phyloP scores from a whole-genome alignment of 257 asterid genomes.

The Datura wrightii region DNA sequence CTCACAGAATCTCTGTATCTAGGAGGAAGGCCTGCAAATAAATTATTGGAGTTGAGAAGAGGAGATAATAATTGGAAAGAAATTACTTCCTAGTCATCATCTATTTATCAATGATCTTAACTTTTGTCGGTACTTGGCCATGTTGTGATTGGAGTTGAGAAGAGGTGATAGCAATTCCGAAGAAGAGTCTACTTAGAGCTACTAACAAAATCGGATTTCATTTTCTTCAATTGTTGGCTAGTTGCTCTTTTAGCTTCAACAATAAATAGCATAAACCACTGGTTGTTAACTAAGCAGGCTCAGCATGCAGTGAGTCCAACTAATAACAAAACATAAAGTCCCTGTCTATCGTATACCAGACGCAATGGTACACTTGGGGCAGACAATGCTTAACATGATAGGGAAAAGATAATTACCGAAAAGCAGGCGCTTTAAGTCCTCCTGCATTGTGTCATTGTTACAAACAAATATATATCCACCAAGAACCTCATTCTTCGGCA shows the following conservation, averaged over 20 bases:
- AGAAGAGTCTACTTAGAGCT: neutral
- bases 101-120: neutral
- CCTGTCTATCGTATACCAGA: neutral
- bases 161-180: neutral
- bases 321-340: neutral
- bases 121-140: neutral
- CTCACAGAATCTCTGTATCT: conserved; percentile 95
- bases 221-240: conserved; percentile 7
- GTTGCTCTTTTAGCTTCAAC: conserved; percentile 6
- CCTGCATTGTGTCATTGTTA: conserved; percentile 97
- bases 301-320: neutral
- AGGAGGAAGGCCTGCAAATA: conserved; percentile 82
- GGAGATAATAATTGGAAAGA: neutral
- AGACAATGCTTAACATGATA: conserved; percentile 23
- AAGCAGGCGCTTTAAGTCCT: conserved; percentile 87
- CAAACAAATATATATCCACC: conserved; percentile 98
- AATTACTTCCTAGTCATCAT: conserved; percentile 6
- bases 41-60: conserved; percentile 10
- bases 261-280: neutral
- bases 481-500: conserved; percentile 89
- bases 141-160: conserved; percentile 13
- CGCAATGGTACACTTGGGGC: neutral
- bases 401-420: conserved; percentile 63
- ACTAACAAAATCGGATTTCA: neutral
- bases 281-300: conserved; percentile 15